Conservation (phyloP, 2,329 filamentous ascomycete species). For the Aspergillus puulaauensis region DNA sequence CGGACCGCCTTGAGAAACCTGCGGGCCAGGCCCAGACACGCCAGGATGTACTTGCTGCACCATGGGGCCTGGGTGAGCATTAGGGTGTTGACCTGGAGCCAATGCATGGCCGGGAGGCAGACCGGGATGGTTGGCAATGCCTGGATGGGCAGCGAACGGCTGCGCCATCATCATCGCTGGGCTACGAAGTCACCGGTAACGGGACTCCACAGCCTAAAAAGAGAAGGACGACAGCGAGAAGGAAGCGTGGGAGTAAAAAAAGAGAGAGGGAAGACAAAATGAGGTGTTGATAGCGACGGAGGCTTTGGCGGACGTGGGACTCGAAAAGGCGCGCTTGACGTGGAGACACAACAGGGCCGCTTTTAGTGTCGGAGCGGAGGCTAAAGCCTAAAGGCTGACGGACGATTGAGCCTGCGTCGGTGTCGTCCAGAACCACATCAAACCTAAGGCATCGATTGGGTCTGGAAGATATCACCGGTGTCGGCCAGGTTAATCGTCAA, state of each 20-base stretch:
- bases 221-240: constrained; percentile 16
- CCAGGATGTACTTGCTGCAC: constrained; percentile 61
- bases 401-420: constrained; percentile 30
- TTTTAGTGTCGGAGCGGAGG: constrained; percentile 36
- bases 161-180: constrained; percentile 55
- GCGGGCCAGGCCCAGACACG: constrained; percentile 59
- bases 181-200: constrained; percentile 34
- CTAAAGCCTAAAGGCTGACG: constrained; percentile 30
- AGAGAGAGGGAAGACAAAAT: constrained; percentile 1
- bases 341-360: constrained; percentile 30
- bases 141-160: constrained; percentile 59
- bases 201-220: constrained; percentile 26
- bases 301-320: constrained; percentile 20
- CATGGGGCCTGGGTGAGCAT: constrained; percentile 54
- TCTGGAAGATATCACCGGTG: constrained; percentile 24
- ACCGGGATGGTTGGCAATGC: constrained; percentile 58
- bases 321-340: constrained; percentile 31
- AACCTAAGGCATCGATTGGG: constrained; percentile 36
- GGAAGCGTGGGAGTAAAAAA: constrained; percentile 6
- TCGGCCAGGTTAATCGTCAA: constrained; percentile 24
- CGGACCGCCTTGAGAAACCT: constrained; percentile 61
- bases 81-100: constrained; percentile 57
- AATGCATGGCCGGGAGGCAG: constrained; percentile 63
- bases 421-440: constrained; percentile 28
- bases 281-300: constrained; percentile 9